Conservation (phyloP, 2,329 filamentous ascomycete species). For the Cordyceps javanica region DNA sequence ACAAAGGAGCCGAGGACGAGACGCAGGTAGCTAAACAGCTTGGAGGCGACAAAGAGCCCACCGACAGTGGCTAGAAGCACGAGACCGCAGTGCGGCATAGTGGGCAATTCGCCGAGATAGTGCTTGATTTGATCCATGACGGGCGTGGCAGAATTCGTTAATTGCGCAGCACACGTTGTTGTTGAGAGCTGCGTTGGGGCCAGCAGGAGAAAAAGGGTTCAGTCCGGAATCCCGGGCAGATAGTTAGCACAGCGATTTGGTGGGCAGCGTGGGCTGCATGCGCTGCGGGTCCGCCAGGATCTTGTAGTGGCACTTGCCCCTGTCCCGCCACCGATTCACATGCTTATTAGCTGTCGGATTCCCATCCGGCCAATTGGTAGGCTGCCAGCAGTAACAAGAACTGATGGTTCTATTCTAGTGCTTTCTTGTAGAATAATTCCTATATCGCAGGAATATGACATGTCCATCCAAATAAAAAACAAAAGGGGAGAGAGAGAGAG, state of each 20-base stretch:
- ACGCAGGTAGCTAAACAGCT: conserved; percentile 51
- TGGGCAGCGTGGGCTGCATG: not conserved
- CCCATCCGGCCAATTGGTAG: too few species aligned
- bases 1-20: conserved; percentile 64
- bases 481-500: too few species aligned
- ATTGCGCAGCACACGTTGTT: not conserved
- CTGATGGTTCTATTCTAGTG: too few species aligned
- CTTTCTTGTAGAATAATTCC: too few species aligned
- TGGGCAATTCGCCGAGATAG: conserved; percentile 22
- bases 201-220: not conserved
- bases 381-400: not conserved
- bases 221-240: not conserved
- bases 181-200: conserved; percentile 5
- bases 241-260: not conserved
- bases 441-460: too few species aligned
- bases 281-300: not conserved
- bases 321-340: not conserved
- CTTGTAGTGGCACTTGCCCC: not conserved
- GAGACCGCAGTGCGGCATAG: conserved; percentile 39
- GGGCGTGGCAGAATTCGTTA: not conserved
- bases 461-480: too few species aligned
- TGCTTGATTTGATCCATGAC: conserved; percentile 21
- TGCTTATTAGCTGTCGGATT: not conserved
- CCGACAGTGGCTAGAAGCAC: conserved; percentile 49
- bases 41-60: conserved; percentile 50